Base-by-base conservation (phyloP, 139 green algal genomes). In the Coelastrella sp. region DNA sequence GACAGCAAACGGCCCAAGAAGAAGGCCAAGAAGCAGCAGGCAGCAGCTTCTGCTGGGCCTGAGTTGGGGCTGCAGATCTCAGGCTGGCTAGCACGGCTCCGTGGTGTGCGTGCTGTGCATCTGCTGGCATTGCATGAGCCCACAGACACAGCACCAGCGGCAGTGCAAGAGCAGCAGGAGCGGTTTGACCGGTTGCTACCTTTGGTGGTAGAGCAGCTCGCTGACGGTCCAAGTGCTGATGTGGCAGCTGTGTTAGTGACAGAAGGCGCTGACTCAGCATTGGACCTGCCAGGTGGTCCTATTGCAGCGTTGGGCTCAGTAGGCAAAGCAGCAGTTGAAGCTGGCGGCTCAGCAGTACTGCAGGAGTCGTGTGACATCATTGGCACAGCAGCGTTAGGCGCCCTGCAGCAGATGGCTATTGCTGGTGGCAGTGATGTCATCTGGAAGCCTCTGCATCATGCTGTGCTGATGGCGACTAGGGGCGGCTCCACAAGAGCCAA, bases 361-460 rank as follows among this genome's bases (percentile, higher is more conserved):
- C 47, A 56, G 57, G 87, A 77, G 54, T 59, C 10, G 20, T 76
- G 81, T 13, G 84, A 90, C 54, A 66, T 80, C 13, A 60, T 89
- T 20, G 93, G 93, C 20, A 86, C 83, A 54, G 95, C 95, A 3
- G 80, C 90, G 0, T 92, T 95, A 20, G 91, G 85, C 5, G 89
- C 84, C 0, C 87, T 99, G 20, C 93, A 96, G 71, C 92, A 97
- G 84, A 92, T 99, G 96, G 97, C 95, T 0, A 80, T 97, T 3
- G 91, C 96, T 0, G 93, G 93, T 13, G 94, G 95, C 86, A 95
- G 87, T 17, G 98, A 99, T 65, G 92, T 89, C 22, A 57, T 94
- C 77, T 99, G 97, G 96, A 97, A 98, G 91, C 96, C 95, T 59
- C 90, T 99, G 23, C 98, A 99, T 83, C 94, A 96, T 73, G 87